Evolutionary conservation across 192 early-diverging fungal genomes (phyloP).

Genomic region (Rhizoclosmatium sp.): DNA sequence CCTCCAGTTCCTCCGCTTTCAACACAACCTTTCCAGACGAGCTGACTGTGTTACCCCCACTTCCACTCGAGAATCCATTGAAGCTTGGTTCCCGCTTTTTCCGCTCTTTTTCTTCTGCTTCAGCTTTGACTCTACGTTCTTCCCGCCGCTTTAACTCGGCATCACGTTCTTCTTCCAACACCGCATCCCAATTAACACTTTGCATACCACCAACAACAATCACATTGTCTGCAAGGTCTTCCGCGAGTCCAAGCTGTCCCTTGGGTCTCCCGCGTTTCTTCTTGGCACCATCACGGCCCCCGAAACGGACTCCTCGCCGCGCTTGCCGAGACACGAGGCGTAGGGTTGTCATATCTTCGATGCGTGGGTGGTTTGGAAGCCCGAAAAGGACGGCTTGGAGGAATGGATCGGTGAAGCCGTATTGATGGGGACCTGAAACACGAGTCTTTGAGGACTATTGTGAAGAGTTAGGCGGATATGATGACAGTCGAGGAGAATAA

Average conservation of each 20-base stretch:
- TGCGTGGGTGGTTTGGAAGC: slow-evolving; percentile 23
- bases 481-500: neutral
- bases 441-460: slow-evolving; percentile 34
- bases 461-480: neutral
- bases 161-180: slow-evolving; percentile 16
- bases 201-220: slow-evolving; percentile 17
- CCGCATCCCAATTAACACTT: slow-evolving; percentile 19
- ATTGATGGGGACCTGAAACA: slow-evolving; percentile 37
- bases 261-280: slow-evolving; percentile 19
- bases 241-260: neutral
- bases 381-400: slow-evolving; percentile 38
- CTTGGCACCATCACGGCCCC: slow-evolving; percentile 17
- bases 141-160: slow-evolving; percentile 21
- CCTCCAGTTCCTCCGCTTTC: slow-evolving; percentile 3
- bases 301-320: slow-evolving; percentile 22
- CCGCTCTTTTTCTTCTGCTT: slow-evolving; percentile 7
- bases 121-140: slow-evolving; percentile 7
- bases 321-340: slow-evolving; percentile 34
- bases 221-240: slow-evolving; percentile 8
- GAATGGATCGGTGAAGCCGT: slow-evolving; percentile 41
- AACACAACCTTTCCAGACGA: neutral
- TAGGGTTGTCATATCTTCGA: slow-evolving; percentile 30
- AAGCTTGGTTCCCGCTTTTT: neutral
- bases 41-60: neutral
- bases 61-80: neutral